Percentiles rank a stretch among this genome's conserved stretches.
These are phyloP conservation scores for Stachybotrys chartarum DNA, from an alignment of 2,329 filamentous ascomycete genomes.

Conservation along the genomic window DNA sequence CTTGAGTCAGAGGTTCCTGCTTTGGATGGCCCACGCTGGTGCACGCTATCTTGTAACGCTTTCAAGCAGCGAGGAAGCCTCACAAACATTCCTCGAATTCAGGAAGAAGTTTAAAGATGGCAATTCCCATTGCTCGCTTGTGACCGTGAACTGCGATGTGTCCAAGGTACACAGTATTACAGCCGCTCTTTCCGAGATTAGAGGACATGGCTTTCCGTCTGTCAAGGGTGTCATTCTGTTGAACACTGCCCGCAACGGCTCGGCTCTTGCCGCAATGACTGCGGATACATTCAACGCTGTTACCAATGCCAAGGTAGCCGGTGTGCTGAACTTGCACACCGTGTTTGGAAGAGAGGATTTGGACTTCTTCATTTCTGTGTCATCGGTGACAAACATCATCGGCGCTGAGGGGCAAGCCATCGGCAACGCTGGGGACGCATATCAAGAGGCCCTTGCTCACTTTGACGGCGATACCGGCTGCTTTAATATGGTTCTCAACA, in stretches of 20 bases:
- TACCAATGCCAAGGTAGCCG: slow-evolving; percentile 6
- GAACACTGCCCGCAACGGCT: slow-evolving; percentile 8
- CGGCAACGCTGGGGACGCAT: slow-evolving; percentile 9
- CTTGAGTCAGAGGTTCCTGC: slow-evolving; percentile 4
- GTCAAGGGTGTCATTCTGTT: slow-evolving; percentile 9
- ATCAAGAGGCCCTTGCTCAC: slow-evolving; percentile 9
- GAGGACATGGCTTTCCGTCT: background rate
- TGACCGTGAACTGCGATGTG: slow-evolving; percentile 5
- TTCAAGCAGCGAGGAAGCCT: background rate
- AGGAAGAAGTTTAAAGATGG: background rate
- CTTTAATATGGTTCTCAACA: slow-evolving; percentile 3
- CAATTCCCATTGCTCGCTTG: slow-evolving; percentile 1
- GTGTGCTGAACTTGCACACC: slow-evolving; percentile 7
- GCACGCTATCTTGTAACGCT: slow-evolving; percentile 7
- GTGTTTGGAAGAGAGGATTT: background rate
- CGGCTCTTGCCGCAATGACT: slow-evolving; percentile 12
- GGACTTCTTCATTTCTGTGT: slow-evolving; percentile 10
- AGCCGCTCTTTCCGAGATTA: slow-evolving; percentile 2
- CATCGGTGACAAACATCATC: slow-evolving; percentile 9
- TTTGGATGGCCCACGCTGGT: slow-evolving; percentile 4
- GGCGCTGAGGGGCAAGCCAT: slow-evolving; percentile 8
- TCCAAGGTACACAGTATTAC: background rate
- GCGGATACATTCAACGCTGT: slow-evolving; percentile 5
- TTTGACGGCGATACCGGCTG: background rate
- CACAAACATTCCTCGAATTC: background rate